Percentiles rank a stretch among this genome's conserved stretches.
phyloP scores from a whole-genome alignment of 2,329 filamentous ascomycete genomes.

The Phialophora tarda region DNA sequence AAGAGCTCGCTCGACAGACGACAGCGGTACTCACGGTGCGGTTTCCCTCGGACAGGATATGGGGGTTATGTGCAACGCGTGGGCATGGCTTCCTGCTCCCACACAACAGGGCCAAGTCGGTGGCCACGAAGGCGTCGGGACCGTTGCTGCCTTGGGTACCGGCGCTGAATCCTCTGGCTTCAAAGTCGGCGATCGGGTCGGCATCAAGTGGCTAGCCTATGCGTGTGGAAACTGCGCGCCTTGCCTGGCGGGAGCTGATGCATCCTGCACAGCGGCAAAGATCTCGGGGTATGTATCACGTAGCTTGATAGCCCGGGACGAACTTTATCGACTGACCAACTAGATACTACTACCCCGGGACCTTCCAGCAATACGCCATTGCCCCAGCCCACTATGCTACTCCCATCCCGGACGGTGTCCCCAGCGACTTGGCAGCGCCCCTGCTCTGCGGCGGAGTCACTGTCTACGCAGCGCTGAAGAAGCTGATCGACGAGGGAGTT shows the following conservation, averaged over 20 bases:
- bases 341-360: constrained; percentile 70
- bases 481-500: constrained; percentile 58
- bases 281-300: constrained; percentile 54
- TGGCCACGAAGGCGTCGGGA: constrained; percentile 72
- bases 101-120: constrained; percentile 68
- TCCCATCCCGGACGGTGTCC: constrained; percentile 67
- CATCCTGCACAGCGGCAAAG: constrained; percentile 61
- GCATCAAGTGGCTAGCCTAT: constrained; percentile 70
- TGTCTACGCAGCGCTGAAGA: constrained; percentile 66
- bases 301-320: not conserved
- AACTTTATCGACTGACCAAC: not conserved
- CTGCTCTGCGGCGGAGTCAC: constrained; percentile 65
- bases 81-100: constrained; percentile 63
- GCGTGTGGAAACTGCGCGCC: constrained; percentile 62
- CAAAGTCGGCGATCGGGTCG: constrained; percentile 71
- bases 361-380: constrained; percentile 73
- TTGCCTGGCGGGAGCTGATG: constrained; percentile 62
- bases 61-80: constrained; percentile 57
- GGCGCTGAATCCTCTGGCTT: constrained; percentile 58
- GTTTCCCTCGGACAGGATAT: constrained; percentile 50
- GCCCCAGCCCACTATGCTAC: constrained; percentile 71
- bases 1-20: not conserved
- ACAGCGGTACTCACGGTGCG: not conserved
- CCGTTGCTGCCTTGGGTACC: constrained; percentile 68
- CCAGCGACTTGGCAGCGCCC: constrained; percentile 67